Evolutionary conservation across 2,329 filamentous ascomycete genomes (phyloP), one percentile per base, ranked within the genome.

Genomic region (Pseudopithomyces chartarum): DNA sequence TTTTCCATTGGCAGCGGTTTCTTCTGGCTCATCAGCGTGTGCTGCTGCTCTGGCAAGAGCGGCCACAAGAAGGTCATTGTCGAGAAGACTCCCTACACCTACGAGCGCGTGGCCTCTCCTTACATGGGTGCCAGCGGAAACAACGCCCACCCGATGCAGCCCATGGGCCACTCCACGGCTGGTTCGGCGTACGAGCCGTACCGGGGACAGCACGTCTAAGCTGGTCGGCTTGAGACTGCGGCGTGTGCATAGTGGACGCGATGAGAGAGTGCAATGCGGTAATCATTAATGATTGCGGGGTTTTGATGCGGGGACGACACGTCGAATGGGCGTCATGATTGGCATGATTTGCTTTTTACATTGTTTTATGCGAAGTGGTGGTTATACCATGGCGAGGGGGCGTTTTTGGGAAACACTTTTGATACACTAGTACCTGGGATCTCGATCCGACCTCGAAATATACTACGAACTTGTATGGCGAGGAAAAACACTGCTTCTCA

Each of bases 1-100:
- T 92, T 96, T 73, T 88, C 89, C 59, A 73, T 95, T 33, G 90
- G 77, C 40, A 89, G 90, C 7, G 86, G 85, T 62, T 78, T 97
- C 73, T 97, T 98, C 88, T 98, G 95, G 94, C 80, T 93, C 71
- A 86, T 96, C 76, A 91, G 88, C 76, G 85, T 90, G 69, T 98
- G 94, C 88, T 98, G 93, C 86, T 97, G 93, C 83, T 87, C 85
- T 66, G 91, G 91, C 45, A 81, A 83, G 66, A 82, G 78, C 53
- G 78, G 80, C 26, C 63, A 70, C 53, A 76, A 76, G 59, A 78
- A 78, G 45, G 61, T 84, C 54, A 77, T 76, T 38, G 83, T 82
- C 32, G 84, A 87, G 71, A 87, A 87, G 81, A 82, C 84, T 0
- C 84, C 84, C 0, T 85, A 85, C 70, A 85, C 82, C 3, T 87